Evolutionary conservation across 768 basidiomycete species (phyloP), one percentile per base, ranked within the genome.

Genomic region (Boletus sensibilis): DNA sequence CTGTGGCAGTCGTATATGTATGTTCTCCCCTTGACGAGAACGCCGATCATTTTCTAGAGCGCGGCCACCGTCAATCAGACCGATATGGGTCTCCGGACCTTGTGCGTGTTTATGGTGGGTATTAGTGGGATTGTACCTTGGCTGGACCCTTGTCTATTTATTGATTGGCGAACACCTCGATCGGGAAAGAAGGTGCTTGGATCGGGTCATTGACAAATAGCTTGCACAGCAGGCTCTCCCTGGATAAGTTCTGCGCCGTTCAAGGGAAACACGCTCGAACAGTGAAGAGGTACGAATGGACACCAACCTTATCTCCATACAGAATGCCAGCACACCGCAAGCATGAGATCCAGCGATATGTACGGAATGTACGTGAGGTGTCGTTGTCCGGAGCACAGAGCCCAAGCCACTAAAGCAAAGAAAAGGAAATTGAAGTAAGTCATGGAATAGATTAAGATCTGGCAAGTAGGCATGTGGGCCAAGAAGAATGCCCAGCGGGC

Each of bases 31-130:
- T 34, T 37, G 49, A 48, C 37, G 20, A 51, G 25, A 33, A 47
- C 4, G 59, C 44, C 50, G 41, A 65, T 64, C 60, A 37, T 46
- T 49, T 48, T 61, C 31, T 11, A 35, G 18, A 23, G 4, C 23
- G 34, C 8, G 8, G 37, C 31, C 34, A 50, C 42, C 21, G 39
- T 55, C 52, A 51, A 50, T 44, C 37, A 35, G 25, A 33, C 40
- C 27, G 39, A 52, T 56, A 47, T 59, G 35, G 52, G 47, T 18
- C 43, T 29, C 40, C 5, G 35, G 40, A 39, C 33, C 12, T 14
- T 14, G 42, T 35, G 31, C 10, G 37, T 23, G 14, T 6, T 29
- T 38, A 31, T 31, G 57, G 55, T 43, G 55, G 64, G 48, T 18
- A 51, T 63, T 42, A 23, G 46, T 34, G 21, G 46, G 46, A 20